A percentile compares a stretch with the other conserved stretches of the same genome.
phyloP scores from a whole-genome alignment of 2,329 filamentous ascomycete species.

The Pseudogymnoascus sp. region DNA sequence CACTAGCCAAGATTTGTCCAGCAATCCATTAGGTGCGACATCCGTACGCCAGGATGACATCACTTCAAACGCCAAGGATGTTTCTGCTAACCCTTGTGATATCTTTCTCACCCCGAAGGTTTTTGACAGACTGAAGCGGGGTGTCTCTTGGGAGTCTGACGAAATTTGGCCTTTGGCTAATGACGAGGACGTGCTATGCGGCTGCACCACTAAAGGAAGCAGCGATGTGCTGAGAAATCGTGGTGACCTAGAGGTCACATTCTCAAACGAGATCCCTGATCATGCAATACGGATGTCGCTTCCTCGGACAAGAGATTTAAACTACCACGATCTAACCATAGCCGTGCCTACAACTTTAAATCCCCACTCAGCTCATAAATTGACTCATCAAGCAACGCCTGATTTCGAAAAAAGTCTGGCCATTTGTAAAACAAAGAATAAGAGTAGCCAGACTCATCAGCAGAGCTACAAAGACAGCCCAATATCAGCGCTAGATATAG shows the following conservation, averaged over 20 bases:
- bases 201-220: neutral
- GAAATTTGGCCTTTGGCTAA: neutral
- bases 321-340: neutral
- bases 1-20: neutral
- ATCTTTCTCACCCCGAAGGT: neutral
- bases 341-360: neutral
- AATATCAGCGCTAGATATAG: neutral
- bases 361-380: neutral
- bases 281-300: neutral
- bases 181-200: neutral
- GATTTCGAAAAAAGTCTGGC: neutral
- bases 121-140: neutral
- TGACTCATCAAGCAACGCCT: neutral
- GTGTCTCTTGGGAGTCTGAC: neutral
- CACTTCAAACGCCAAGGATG: neutral
- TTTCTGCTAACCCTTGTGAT: neutral
- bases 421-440: neutral
- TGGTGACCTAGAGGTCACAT: neutral
- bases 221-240: neutral
- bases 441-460: neutral
- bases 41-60: neutral
- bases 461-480: neutral
- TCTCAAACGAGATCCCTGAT: neutral
- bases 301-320: neutral
- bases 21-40: neutral